Base-by-base conservation (phyloP, 129 eudicot genomes). In the Rutidosis leptorrhynchoides region DNA sequence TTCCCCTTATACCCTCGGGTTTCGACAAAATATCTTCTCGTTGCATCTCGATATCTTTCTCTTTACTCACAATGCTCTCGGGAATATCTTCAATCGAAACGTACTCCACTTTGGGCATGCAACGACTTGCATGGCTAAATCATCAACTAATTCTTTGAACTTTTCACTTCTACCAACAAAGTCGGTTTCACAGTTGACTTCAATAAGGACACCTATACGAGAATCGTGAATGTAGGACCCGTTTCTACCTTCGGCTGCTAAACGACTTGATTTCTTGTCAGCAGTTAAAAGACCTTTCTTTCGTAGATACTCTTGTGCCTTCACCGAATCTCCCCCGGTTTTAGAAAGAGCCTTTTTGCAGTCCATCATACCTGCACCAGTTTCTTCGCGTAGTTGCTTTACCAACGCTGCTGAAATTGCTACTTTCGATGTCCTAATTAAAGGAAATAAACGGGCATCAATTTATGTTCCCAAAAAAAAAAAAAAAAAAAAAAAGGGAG, bases 281-380 rank as follows among this genome's bases (percentile, higher is more conserved):
- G 99, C 99, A 1, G 92, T 57, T 45, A 95, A 89, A 29, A 93
- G 95, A 14, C 99, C 99, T 73, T 93, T 93, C 82, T 89, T 93
- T 55, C 99, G 70, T 12, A 93, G 93, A 65, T 89, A 89, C 60
- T 84, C 99, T 71, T 89, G 96, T 52, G 99, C 99, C 71, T 88
- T 86, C 65, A 71, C 95, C 8, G 89, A 74, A 69, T 93, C 84
- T 16, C 99, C 99, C 68, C 80, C 96, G 1, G 99, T 86, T 79
- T 93, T 95, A 0, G 99, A 62, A 14, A 93, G 90, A 12, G 99
- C 99, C 82, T 89, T 93, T 78, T 93, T 93, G 90, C 99, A 93
- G 65, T 89, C 99, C 99, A 93, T 93, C 99, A 93, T 93, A 49
- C 99, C 96, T 19, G 99, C 99, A 19, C 99, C 96, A 2, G 92